A percentile compares a stretch with the other conserved stretches of the same genome.
These are phyloP conservation scores for Porphyra umbilicalis DNA, from an alignment of 31 red algal species.

Conservation along the genomic window DNA sequence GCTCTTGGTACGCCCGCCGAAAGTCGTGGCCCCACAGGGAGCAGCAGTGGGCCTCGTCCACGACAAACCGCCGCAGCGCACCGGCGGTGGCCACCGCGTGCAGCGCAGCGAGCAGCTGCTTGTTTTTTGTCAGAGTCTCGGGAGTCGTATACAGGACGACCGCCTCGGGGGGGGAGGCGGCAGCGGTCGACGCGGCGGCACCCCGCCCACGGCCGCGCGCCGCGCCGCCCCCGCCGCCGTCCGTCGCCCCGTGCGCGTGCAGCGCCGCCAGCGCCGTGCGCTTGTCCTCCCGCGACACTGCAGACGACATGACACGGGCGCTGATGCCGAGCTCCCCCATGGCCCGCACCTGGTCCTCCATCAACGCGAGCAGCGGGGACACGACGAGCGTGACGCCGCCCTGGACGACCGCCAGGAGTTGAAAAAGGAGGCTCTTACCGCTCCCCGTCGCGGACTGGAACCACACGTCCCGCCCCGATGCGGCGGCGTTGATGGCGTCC, in stretches of 20 bases:
- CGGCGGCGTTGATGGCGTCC: constrained; percentile 67
- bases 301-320: constrained; percentile 2
- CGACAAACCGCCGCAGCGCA: constrained; percentile 44
- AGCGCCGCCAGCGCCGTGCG: not conserved
- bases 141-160: constrained; percentile 66
- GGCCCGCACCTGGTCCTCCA: constrained; percentile 50
- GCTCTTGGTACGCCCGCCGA: constrained; percentile 57
- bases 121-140: constrained; percentile 43
- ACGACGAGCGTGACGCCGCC: constrained; percentile 77
- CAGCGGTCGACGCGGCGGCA: not conserved
- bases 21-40: constrained; percentile 97
- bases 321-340: constrained; percentile 21
- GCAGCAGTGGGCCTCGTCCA: constrained; percentile 96
- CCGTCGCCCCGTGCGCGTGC: not conserved
- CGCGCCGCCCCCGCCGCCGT: constrained; percentile 2
- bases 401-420: constrained; percentile 64
- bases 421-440: constrained; percentile 81
- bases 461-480: constrained; percentile 69
- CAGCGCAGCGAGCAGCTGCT: constrained; percentile 10
- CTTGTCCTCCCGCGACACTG: not conserved
- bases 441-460: constrained; percentile 72
- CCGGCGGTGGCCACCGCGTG: constrained; percentile 4
- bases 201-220: not conserved
- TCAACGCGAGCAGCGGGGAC: constrained; percentile 68
- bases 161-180: not conserved